Evolutionary conservation across 1,139 yeast species (phyloP).

Genomic region (Yamadazyma atmosphaerica): DNA sequence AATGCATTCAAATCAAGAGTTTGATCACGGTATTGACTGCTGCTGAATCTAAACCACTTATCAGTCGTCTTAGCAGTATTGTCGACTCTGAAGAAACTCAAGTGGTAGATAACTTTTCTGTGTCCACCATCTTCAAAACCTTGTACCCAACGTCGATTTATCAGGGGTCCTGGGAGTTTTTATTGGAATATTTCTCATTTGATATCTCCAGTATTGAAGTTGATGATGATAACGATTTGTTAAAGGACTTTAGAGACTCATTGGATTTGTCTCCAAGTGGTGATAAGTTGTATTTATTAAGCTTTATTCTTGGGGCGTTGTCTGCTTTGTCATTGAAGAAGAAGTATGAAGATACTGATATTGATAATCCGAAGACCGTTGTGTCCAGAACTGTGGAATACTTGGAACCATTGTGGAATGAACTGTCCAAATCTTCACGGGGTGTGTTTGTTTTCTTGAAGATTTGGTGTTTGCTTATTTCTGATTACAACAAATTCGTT

Average conservation of each 20-base stretch:
- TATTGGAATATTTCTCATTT: conserved; percentile 38
- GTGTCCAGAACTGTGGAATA: conserved; percentile 24
- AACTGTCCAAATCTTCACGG: conserved; percentile 20
- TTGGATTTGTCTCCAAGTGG: conserved; percentile 22
- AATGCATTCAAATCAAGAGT: conserved; percentile 36
- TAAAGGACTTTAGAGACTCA: conserved; percentile 20
- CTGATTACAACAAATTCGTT: conserved; percentile 15
- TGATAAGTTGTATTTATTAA: conserved; percentile 23
- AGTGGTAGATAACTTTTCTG: conserved; percentile 2
- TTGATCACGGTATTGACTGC: conserved; percentile 25
- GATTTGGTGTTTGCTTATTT: conserved; percentile 31
- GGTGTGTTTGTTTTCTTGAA: conserved; percentile 25
- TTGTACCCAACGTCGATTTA: conserved; percentile 22
- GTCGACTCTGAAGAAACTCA: neutral
- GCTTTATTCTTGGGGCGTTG: conserved; percentile 32
- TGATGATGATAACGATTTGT: conserved; percentile 12
- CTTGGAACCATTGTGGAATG: conserved; percentile 22
- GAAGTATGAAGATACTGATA: conserved; percentile 19
- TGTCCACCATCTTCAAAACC: conserved; percentile 14
- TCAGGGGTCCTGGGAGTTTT: conserved; percentile 21
- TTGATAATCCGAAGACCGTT: conserved; percentile 19
- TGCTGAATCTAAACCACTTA: neutral
- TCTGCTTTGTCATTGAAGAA: conserved; percentile 16
- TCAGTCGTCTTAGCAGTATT: neutral
- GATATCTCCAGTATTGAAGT: conserved; percentile 41